phyloP scores from a whole-genome alignment of 2,329 filamentous ascomycete species.

The Eutypella sp. region DNA sequence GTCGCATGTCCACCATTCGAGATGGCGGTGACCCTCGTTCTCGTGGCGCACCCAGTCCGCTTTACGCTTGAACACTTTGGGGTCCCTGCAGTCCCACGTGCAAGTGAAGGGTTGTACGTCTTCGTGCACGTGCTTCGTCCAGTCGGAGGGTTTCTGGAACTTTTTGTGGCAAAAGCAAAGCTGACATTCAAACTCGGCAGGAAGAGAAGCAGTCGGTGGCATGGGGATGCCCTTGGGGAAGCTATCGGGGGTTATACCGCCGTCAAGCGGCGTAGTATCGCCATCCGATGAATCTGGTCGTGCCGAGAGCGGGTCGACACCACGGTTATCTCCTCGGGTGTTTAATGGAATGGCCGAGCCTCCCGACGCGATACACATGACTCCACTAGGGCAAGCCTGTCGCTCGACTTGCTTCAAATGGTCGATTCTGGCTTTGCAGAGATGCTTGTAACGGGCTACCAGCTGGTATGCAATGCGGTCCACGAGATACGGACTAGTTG shows the following conservation, averaged over 20 bases:
- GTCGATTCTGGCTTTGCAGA: slow-evolving; percentile 65
- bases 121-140: slow-evolving; percentile 95
- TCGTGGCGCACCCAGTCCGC: slow-evolving; percentile 95
- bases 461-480: slow-evolving; percentile 82
- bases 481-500: slow-evolving; percentile 57
- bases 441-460: slow-evolving; percentile 68
- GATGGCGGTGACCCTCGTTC: slow-evolving; percentile 82
- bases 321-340: slow-evolving; percentile 53
- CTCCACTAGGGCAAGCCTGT: slow-evolving; percentile 53
- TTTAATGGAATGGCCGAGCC: slow-evolving; percentile 61
- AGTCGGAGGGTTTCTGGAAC: slow-evolving; percentile 88
- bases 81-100: slow-evolving; percentile 80
- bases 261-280: slow-evolving; percentile 64
- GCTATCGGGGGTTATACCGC: slow-evolving; percentile 63
- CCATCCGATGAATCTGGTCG: slow-evolving; percentile 56
- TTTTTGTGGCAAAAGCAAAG: slow-evolving; percentile 82
- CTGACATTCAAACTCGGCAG: slow-evolving; percentile 85
- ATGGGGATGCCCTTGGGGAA: slow-evolving; percentile 79
- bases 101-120: slow-evolving; percentile 92
- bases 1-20: slow-evolving; percentile 88
- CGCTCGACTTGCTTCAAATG: slow-evolving; percentile 57
- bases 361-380: slow-evolving; percentile 61
- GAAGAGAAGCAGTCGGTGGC: slow-evolving; percentile 70
- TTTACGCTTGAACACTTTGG: slow-evolving; percentile 91
- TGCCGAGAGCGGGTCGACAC: slow-evolving; percentile 51